Base-by-base conservation (phyloP, 108 stramenopile genomes). In the Nitzschia sp. region DNA sequence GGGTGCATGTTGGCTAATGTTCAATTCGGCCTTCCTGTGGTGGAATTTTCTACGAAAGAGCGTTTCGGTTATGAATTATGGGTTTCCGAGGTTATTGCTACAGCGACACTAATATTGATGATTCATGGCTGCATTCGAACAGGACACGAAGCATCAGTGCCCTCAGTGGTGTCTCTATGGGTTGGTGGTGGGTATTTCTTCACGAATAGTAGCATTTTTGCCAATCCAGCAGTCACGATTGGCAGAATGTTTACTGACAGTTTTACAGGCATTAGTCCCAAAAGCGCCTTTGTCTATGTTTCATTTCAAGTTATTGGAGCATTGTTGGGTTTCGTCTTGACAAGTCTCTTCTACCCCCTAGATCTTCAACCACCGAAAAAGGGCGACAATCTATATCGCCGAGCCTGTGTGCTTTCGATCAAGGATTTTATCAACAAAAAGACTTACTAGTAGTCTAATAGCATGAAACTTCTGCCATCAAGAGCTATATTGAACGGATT, bases 211-310 rank as follows among this genome's bases (percentile, higher is more conserved):
- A 68, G 53, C 44, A 70, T 64, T 30, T 78, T 78, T 70, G 77
- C 71, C 44, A 78, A 78, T 55, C 77, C 77, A 21, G 77, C 77
- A 27, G 77, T 78, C 29, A 78, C 77, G 2, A 73, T 78, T 57
- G 77, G 50, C 2, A 52, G 77, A 2, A 64, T 69, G 54, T 78
- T 72, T 54, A 58, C 77, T 0, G 53, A 72, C 45, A 78, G 60
- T 48, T 72, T 72, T 72, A 61, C 71, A 21, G 71, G 71, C 2
- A 72, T 72, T 63, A 36, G 54, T 45, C 71, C 71, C 3, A 9
- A 45, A 54, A 47, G 45, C 29, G 71, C 53, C 21, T 32, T 26
- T 31, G 34, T 31, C 3, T 72, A 63, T 52, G 45, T 72, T 30
- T 23, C 30, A 13, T 72, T 72, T 55, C 71, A 72, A 54, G 9